Conservation (phyloP, 306 rosid species). For the Alnus glutinosa region DNA sequence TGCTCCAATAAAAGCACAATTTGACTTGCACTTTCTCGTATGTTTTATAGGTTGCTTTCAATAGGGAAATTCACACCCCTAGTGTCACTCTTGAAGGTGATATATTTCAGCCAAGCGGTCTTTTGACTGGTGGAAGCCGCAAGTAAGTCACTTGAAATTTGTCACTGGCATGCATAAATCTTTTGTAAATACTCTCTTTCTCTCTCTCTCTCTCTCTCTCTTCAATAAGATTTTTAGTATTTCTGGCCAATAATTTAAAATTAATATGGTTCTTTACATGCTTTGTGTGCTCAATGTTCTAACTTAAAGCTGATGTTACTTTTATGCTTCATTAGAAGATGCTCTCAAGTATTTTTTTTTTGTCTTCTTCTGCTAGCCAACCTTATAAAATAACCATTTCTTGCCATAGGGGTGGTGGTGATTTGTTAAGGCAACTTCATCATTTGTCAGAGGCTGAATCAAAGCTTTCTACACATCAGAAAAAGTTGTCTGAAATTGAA, state of each 20-base stretch:
- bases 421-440: slow-evolving; percentile 78
- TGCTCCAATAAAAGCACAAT: background rate
- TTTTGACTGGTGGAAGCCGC: slow-evolving; percentile 97
- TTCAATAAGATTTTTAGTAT: slow-evolving; percentile 14
- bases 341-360: slow-evolving; percentile 12
- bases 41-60: slow-evolving; percentile 77
- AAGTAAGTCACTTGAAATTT: slow-evolving; percentile 55
- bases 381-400: slow-evolving; percentile 18
- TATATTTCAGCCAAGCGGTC: slow-evolving; percentile 95
- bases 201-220: background rate
- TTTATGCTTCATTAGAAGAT: slow-evolving; percentile 20
- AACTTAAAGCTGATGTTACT: slow-evolving; percentile 9
- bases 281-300: slow-evolving; percentile 14
- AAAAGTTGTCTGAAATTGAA: slow-evolving; percentile 64
- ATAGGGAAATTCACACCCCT: slow-evolving; percentile 60
- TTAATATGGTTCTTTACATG: slow-evolving; percentile 3
- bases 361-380: slow-evolving; percentile 24
- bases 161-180: slow-evolving; percentile 14
- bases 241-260: background rate
- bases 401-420: slow-evolving; percentile 84
- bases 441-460: slow-evolving; percentile 75
- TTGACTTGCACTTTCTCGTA: slow-evolving; percentile 25
- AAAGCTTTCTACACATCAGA: slow-evolving; percentile 65
- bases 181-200: background rate
- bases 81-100: slow-evolving; percentile 99